Base-by-base conservation (phyloP, 768 basidiomycete species). In the Crucibulum laeve region DNA sequence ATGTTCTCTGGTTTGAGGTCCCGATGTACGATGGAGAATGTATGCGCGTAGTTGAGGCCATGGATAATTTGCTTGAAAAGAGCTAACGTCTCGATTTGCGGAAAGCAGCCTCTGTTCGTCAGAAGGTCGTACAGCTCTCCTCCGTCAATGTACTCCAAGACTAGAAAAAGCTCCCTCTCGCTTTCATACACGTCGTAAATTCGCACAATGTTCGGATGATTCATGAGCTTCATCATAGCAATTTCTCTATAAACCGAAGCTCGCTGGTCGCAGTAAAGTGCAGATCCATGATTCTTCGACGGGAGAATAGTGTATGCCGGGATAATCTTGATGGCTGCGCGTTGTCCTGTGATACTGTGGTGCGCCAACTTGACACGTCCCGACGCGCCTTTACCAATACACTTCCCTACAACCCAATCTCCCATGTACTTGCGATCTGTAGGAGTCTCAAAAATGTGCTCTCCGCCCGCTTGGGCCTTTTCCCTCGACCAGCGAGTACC, bases 171-270 rank as follows among this genome's bases (percentile, higher is more conserved):
- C 52, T 95, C 90, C 56, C 78, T 84, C 32, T 88, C 82, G 58
- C 90, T 88, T 66, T 97, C 92, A 64, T 88, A 96, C 42, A 97
- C 94, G 58, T 98, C 94, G 64, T 91, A 93, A 30, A 98, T 84
- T 48, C 87, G 82, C 72, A 97, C 80, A 54, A 98, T 91, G 65
- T 96, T 96, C 1, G 92, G 94, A 59, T 98, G 94, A 57, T 94
- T 90, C 84, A 98, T 93, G 54, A 97, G 85, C 63, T 97, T 98
- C 94, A 98, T 95, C 84, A 97, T 93, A 44, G 89, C 91, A 48
- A 98, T 95, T 63, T 98, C 94, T 50, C 91, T 72, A 61, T 96
- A 92, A 47, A 97, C 89, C 87, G 37, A 94, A 77, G 46, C 86
- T 49, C 84, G 81, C 61, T 90, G 91, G 49, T 91, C 87, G 2